Conservation (phyloP, 176 grass and related monocot genomes). For the Lolium multiflorum region DNA sequence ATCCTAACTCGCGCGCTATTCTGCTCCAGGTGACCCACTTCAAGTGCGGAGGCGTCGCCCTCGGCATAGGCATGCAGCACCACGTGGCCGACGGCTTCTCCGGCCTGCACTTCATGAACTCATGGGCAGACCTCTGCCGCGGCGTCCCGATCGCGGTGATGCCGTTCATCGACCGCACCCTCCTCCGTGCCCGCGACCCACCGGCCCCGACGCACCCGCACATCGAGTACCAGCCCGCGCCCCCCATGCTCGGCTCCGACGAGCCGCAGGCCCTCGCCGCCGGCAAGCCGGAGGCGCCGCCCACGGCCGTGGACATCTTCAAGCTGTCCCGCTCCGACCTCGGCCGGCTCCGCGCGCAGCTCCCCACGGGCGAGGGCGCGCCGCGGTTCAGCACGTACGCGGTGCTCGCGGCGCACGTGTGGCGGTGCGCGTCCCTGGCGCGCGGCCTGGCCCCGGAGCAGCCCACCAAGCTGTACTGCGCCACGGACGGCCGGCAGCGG, state of each 20-base stretch:
- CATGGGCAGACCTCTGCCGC: slow-evolving; percentile 83
- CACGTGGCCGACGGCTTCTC: slow-evolving; percentile 91
- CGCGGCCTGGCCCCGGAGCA: slow-evolving; percentile 66
- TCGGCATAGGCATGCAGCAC: slow-evolving; percentile 96
- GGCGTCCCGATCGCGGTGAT: slow-evolving; percentile 62
- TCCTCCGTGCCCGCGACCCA: slow-evolving; percentile 73
- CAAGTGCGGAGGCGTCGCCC: slow-evolving; percentile 80
- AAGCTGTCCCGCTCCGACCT: slow-evolving; percentile 59
- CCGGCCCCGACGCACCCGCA: slow-evolving; percentile 67
- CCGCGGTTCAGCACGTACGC: slow-evolving; percentile 71
- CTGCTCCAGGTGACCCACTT: slow-evolving; percentile 87
- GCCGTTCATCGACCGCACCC: slow-evolving; percentile 82
- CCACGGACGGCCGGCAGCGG: slow-evolving; percentile 81
- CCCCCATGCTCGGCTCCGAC: slow-evolving; percentile 58
- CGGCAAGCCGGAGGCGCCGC: slow-evolving; percentile 43
- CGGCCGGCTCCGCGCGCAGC: slow-evolving; percentile 47
- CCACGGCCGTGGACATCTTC: slow-evolving; percentile 78
- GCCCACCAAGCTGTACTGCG: slow-evolving; percentile 85
- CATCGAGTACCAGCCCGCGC: slow-evolving; percentile 87
- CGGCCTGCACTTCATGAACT: slow-evolving; percentile 93
- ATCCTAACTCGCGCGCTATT: not conserved
- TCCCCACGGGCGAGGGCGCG: slow-evolving; percentile 39
- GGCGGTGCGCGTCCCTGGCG: slow-evolving; percentile 84
- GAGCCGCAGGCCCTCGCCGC: slow-evolving; percentile 36
- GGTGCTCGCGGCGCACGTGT: slow-evolving; percentile 78